phyloP scores from a whole-genome alignment of 2,329 filamentous ascomycete genomes.

The Fusarium abutilonis region DNA sequence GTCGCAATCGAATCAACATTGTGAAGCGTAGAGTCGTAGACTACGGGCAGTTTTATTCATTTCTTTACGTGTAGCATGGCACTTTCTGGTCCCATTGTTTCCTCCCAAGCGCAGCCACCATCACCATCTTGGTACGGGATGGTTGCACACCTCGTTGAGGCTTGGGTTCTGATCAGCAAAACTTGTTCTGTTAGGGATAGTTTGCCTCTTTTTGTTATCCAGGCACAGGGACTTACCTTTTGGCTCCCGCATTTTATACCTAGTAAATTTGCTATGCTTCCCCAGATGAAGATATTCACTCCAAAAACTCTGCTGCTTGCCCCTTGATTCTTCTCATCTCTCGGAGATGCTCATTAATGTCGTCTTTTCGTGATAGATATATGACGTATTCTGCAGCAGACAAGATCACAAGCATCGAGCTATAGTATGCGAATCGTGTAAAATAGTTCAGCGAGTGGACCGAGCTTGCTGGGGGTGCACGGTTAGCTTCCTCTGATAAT shows the following conservation, averaged over 20 bases:
- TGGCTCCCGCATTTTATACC: slow-evolving; percentile 2
- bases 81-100: slow-evolving; percentile 11
- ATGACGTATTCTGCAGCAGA: slow-evolving; percentile 39
- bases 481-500: slow-evolving; percentile 15
- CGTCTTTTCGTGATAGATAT: slow-evolving; percentile 5
- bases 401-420: slow-evolving; percentile 25
- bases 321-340: not conserved
- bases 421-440: slow-evolving; percentile 37
- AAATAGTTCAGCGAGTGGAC: slow-evolving; percentile 28
- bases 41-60: not conserved
- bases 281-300: slow-evolving; percentile 3
- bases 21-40: slow-evolving; percentile 5
- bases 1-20: slow-evolving; percentile 9
- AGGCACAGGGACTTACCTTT: slow-evolving; percentile 29
- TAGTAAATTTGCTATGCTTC: slow-evolving; percentile 1
- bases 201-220: slow-evolving; percentile 29
- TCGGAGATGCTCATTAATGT: slow-evolving; percentile 3
- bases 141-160: slow-evolving; percentile 34
- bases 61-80: slow-evolving; percentile 4
- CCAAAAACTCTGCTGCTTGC: not conserved
- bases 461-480: slow-evolving; percentile 26
- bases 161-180: slow-evolving; percentile 36
- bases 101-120: slow-evolving; percentile 11
- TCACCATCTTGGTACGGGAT: slow-evolving; percentile 8
- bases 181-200: slow-evolving; percentile 36